These are phyloP conservation scores for Beauveria bassiana DNA, from an alignment of 2,329 filamentous ascomycete species.

Conservation along the genomic window DNA sequence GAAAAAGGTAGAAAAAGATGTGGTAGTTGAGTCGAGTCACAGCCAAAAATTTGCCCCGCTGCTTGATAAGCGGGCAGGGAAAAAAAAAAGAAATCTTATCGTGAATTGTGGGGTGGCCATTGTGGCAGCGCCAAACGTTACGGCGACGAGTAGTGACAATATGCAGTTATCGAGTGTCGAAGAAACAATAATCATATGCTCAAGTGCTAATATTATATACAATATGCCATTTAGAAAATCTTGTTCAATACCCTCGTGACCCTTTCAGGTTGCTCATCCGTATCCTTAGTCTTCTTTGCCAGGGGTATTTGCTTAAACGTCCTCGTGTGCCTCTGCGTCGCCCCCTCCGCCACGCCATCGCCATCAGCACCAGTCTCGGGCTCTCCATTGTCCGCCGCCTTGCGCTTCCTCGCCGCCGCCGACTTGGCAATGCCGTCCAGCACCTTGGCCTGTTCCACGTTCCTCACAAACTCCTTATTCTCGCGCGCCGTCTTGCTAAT, in stretches of 20 bases:
- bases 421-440: slow-evolving; percentile 58
- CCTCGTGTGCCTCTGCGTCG: slow-evolving; percentile 20
- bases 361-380: slow-evolving; percentile 15
- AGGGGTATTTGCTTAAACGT: slow-evolving; percentile 62
- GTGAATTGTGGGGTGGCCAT: slow-evolving; percentile 10
- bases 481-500: slow-evolving; percentile 68
- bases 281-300: slow-evolving; percentile 39
- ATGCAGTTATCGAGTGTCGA: slow-evolving; percentile 7
- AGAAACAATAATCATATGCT: slow-evolving; percentile 1
- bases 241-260: slow-evolving; percentile 56
- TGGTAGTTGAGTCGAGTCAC: slow-evolving; percentile 13
- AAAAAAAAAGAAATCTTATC: slow-evolving; percentile 21
- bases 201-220: slow-evolving; percentile 9
- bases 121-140: background rate
- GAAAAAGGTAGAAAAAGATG: background rate
- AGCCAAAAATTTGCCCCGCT: slow-evolving; percentile 26
- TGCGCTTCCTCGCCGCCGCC: slow-evolving; percentile 30
- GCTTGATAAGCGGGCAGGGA: slow-evolving; percentile 27
- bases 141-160: background rate
- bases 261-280: slow-evolving; percentile 43
- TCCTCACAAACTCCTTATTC: slow-evolving; percentile 73
- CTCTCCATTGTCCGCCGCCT: slow-evolving; percentile 25
- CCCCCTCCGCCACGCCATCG: slow-evolving; percentile 17
- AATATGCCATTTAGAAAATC: slow-evolving; percentile 43
- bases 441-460: slow-evolving; percentile 75